A percentile compares a stretch with the other conserved stretches of the same genome.
Evolutionary conservation across 2,329 filamentous ascomycete species (phyloP).

Genomic region (Pseudogymnoascus sp.): DNA sequence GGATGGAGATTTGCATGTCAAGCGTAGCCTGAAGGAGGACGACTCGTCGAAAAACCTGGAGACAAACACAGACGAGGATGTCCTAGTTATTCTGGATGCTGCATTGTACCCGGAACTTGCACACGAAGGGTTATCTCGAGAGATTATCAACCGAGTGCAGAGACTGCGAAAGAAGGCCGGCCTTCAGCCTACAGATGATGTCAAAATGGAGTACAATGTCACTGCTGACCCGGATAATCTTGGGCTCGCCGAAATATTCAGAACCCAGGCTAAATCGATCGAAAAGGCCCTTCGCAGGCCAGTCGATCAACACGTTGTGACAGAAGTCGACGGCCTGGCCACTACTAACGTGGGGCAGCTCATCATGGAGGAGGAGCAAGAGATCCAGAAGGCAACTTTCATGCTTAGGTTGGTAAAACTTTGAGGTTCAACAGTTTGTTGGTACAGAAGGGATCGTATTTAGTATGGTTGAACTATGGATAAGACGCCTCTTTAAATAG

Average conservation of each 20-base stretch:
- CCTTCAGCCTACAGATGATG: constrained; percentile 83
- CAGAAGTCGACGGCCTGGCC: constrained; percentile 49
- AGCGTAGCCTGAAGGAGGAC: constrained; percentile 68
- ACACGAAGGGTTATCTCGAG: constrained; percentile 80
- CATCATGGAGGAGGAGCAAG: constrained; percentile 77
- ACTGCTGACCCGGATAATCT: constrained; percentile 71
- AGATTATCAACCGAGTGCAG: constrained; percentile 91
- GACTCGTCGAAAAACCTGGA: constrained; percentile 68
- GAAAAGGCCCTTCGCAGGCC: constrained; percentile 72
- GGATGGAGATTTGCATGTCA: constrained; percentile 76
- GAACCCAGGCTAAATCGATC: constrained; percentile 59
- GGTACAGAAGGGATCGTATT: constrained; percentile 3
- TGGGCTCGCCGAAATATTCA: constrained; percentile 64
- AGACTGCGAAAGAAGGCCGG: constrained; percentile 89
- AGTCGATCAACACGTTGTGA: constrained; percentile 61
- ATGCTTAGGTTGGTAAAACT: constrained; percentile 69
- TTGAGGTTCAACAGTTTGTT: constrained; percentile 33
- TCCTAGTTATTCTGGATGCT: constrained; percentile 83
- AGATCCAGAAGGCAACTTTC: constrained; percentile 77
- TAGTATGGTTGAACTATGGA: constrained; percentile 1
- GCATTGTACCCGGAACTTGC: constrained; percentile 77
- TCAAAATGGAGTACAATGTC: constrained; percentile 88
- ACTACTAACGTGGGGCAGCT: constrained; percentile 46
- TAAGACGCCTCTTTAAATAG: neutral
- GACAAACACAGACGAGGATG: constrained; percentile 80